A percentile compares a stretch with the other conserved stretches of the same genome.
Conservation (phyloP, 179 eudicot species). For the Silene coronaria region DNA sequence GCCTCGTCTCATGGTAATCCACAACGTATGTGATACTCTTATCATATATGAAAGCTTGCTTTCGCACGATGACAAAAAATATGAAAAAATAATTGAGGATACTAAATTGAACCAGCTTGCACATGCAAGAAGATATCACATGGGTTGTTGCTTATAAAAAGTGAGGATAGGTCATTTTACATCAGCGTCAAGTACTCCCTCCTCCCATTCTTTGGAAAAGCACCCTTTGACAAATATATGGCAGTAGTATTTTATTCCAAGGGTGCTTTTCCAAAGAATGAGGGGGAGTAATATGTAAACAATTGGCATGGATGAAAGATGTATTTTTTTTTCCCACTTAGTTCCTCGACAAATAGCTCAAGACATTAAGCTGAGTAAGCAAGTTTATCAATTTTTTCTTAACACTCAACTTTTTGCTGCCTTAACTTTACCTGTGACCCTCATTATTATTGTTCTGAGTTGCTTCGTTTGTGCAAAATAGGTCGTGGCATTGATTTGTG, state of each 20-base stretch:
- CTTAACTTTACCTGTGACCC: neutral
- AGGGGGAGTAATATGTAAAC: too few relatives aligned
- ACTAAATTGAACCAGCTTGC: neutral
- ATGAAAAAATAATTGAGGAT: neutral
- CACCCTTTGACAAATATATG: too few relatives aligned
- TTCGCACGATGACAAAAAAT: neutral
- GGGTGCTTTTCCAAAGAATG: too few relatives aligned
- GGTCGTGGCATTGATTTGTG: slow-evolving; percentile 80
- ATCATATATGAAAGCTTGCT: neutral
- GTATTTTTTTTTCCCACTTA: too few relatives aligned
- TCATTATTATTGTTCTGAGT: neutral
- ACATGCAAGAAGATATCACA: neutral
- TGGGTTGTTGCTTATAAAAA: neutral
- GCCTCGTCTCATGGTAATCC: neutral
- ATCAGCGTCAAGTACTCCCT: too few relatives aligned
- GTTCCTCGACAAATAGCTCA: too few relatives aligned
- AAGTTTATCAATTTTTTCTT: neutral
- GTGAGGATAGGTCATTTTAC: neutral
- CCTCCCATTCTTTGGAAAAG: too few relatives aligned
- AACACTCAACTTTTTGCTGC: neutral
- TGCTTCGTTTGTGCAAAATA: slow-evolving; percentile 31
- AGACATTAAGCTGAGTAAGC: neutral
- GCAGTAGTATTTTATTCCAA: too few relatives aligned
- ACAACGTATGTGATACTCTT: too few relatives aligned
- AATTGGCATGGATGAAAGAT: too few relatives aligned